A percentile compares a stretch with the other conserved stretches of the same genome.
Conservation (phyloP, 78 protist genomes). For the Salpingoeca rosetta region DNA sequence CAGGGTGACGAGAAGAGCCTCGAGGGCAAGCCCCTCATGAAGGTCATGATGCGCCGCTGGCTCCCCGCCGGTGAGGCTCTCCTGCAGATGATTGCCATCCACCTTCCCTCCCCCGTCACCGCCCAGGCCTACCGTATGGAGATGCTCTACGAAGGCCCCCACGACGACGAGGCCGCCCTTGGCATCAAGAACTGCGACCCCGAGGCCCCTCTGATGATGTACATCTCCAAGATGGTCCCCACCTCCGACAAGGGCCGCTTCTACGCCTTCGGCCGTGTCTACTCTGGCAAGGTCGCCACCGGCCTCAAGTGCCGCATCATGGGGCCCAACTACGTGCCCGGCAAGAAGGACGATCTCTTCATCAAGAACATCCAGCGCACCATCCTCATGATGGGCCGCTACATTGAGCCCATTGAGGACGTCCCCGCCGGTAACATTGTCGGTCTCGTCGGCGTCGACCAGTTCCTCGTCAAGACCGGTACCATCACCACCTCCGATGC, state of each 20-base stretch:
- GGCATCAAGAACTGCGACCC: conserved; percentile 82
- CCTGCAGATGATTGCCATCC: conserved; percentile 88
- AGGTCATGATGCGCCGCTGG: conserved; percentile 90
- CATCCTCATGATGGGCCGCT: conserved; percentile 97
- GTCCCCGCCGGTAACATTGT: conserved; percentile 94
- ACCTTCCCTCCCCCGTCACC: conserved; percentile 92
- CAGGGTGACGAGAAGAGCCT: conserved; percentile 34
- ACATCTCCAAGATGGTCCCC: conserved; percentile 99
- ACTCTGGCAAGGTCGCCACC: conserved; percentile 90
- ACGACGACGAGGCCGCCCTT: conserved; percentile 73
- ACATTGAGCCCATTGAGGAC: conserved; percentile 77
- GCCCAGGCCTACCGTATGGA: conserved; percentile 95
- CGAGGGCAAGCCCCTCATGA: conserved; percentile 78
- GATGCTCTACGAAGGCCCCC: conserved; percentile 90
- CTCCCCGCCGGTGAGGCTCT: conserved; percentile 97
- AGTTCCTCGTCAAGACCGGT: conserved; percentile 95
- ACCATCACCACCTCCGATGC: conserved; percentile 88
- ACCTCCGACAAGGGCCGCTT: conserved; percentile 91
- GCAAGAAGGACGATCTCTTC: conserved; percentile 91
- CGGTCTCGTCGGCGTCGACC: conserved; percentile 97
- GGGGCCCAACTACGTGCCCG: conserved; percentile 94
- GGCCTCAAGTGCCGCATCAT: conserved; percentile 92
- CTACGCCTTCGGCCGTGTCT: conserved; percentile 99
- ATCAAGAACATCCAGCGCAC: conserved; percentile 95
- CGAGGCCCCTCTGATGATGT: conserved; percentile 93